Base-by-base conservation (phyloP, 768 basidiomycete genomes). In the Boletus reticulatus region DNA sequence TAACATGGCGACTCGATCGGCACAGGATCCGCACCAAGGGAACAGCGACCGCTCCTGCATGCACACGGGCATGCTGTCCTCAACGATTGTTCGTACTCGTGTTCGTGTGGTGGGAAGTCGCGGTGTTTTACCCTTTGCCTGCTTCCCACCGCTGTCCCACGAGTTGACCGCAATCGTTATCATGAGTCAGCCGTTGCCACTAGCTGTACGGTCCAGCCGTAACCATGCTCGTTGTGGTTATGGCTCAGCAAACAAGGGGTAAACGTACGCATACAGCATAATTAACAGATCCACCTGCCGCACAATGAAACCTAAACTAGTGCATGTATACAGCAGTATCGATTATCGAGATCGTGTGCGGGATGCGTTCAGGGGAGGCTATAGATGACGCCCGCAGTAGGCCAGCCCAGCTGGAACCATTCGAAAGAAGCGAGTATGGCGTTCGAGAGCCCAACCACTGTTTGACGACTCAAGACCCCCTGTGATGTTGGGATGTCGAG, bases 381-480 rank as follows among this genome's bases (percentile, higher is more conserved):
- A 20, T 69, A 70, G 2, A 77, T 72, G 34, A 91, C 83, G 49
- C 70, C 68, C 22, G 80, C 78, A 6, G 74, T 71, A 12, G 87
- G 73, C 1, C 27, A 42, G 34, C 24, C 34, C 52, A 72, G 58
- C 82, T 76, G 62, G 84, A 63, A 39, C 78, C 77, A 22, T 68
- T 62, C 62, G 77, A 86, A 86, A 70, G 86, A 84, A 2, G 75
- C 74, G 60, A 85, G 86, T 42, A 72, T 71, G 45, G 71, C 24
- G 79, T 69, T 36, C 79, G 63, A 22, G 67, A 68, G 45, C 60
- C 22, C 53, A 86, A 68, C 44, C 20, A 9, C 38, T 56, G 43
- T 70, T 87, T 80, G 52, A 85, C 72, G 58, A 84, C 72, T 87
- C 84, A 4, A 79, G 81, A 70, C 83, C 80, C 1, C 81, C 84